Conservation (phyloP, 2,329 filamentous ascomycete species). For the Clonostachys chloroleuca region DNA sequence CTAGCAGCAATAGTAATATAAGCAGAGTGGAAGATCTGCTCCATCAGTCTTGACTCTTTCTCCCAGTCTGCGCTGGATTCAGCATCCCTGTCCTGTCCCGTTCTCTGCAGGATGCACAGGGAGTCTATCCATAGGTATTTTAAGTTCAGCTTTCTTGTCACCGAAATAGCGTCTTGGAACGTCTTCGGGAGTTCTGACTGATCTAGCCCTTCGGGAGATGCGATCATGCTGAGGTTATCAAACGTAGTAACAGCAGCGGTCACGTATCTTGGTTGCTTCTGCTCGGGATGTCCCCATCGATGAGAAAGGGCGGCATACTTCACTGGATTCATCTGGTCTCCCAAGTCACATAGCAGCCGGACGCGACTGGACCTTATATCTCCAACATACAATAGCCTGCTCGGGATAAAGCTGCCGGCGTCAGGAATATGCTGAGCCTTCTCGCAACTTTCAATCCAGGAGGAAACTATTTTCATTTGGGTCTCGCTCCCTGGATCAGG, state of each 20-base stretch:
- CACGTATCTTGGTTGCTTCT: too few relatives aligned
- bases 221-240: neutral
- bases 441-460: neutral
- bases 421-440: neutral
- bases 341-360: neutral
- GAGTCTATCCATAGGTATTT: constrained; percentile 2
- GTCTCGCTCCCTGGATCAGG: neutral
- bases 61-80: neutral
- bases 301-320: neutral
- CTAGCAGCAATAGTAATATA: neutral
- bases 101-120: constrained; percentile 1
- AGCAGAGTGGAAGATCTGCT: neutral
- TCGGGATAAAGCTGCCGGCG: neutral
- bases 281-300: neutral
- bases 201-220: neutral
- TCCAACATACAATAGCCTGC: neutral
- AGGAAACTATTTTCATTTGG: neutral
- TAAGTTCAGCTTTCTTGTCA: neutral
- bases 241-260: neutral
- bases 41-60: neutral
- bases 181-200: neutral
- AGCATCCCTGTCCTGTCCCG: too few relatives aligned
- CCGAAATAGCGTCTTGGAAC: neutral
- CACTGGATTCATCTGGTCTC: neutral
- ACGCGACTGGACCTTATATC: neutral